phyloP scores from a whole-genome alignment of 805 yeast genomes.

The Kodamaea fukazawae region DNA sequence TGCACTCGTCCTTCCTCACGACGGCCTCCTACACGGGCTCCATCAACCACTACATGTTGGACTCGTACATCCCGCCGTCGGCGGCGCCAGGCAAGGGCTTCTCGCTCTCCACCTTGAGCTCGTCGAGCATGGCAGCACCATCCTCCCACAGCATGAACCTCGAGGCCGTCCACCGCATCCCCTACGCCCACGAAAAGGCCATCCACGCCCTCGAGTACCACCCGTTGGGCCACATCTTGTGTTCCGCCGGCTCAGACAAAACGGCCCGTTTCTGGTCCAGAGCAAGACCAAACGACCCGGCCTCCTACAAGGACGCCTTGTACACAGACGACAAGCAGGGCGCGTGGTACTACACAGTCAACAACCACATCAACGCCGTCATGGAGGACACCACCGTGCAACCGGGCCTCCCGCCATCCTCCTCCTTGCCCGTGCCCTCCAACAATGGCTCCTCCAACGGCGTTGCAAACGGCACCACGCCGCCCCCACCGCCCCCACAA shows the following conservation, averaged over 20 bases:
- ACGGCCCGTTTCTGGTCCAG: slow-evolving; percentile 94
- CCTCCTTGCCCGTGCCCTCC: neutral
- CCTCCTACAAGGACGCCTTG: slow-evolving; percentile 75
- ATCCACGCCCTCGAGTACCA: slow-evolving; percentile 88
- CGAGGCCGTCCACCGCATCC: slow-evolving; percentile 60
- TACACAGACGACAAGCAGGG: slow-evolving; percentile 64
- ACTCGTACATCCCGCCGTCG: slow-evolving; percentile 42
- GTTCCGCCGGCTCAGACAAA: slow-evolving; percentile 92
- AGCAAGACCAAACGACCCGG: slow-evolving; percentile 85
- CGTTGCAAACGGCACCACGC: neutral
- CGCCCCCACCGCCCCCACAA: slow-evolving; percentile 7
- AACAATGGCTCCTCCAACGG: neutral
- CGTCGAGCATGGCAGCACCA: slow-evolving; percentile 1
- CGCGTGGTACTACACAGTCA: slow-evolving; percentile 53
- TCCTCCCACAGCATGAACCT: slow-evolving; percentile 5
- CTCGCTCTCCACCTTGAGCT: slow-evolving; percentile 10
- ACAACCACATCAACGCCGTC: slow-evolving; percentile 44
- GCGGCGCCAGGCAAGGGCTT: slow-evolving; percentile 12
- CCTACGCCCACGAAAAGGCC: slow-evolving; percentile 93
- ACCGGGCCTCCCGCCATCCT: neutral
- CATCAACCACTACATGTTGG: slow-evolving; percentile 70
- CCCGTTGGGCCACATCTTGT: slow-evolving; percentile 87
- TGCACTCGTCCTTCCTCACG: slow-evolving; percentile 73
- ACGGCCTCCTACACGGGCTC: slow-evolving; percentile 91
- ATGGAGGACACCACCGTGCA: slow-evolving; percentile 12